Evolutionary conservation across 1,139 yeast genomes (phyloP), one percentile per base, ranked within the genome.

Genomic region (Groenewaldozyma auringiensis): DNA sequence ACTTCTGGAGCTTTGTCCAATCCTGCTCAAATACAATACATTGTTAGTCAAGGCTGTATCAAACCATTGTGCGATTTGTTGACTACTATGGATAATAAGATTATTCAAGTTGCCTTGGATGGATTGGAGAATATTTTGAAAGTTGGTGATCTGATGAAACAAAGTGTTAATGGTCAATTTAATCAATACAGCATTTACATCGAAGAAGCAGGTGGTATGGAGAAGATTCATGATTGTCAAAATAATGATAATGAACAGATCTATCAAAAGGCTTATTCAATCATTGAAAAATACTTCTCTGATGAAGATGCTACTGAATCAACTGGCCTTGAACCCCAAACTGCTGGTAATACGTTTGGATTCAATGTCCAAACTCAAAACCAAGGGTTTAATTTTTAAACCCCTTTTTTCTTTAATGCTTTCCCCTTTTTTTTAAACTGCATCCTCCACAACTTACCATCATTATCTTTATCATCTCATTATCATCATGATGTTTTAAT

Each of bases 201-300:
- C 61, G 98, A 92, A 71, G 96, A 89, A 67, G 97, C 97, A 41
- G 97, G 97, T 58, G 98, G 98, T 54, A 84, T 89, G 81, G 97
- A 92, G 67, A 89, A 86, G 73, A 92, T 92, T 58, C 84, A 85
- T 67, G 89, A 86, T 52, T 86, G 95, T 65, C 98, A 92, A 74
- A 79, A 77, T 64, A 88, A 87, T 68, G 85, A 81, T 62, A 92
- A 92, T 67, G 94, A 89, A 64, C 85, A 83, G 63, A 85, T 92
- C 61, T 92, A 94, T 68, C 81, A 84, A 63, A 89, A 89, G 71
- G 94, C 98, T 39, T 94, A 77, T 70, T 72, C 74, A 54, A 86
- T 92, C 60, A 88, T 94, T 68, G 96, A 87, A 62, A 86, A 82
- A 58, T 92, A 87, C 70, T 92, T 92, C 67, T 94, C 83, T 51